Evolutionary conservation across 495 filamentous ascomycete species (phyloP).

Genomic region (Penicillium paxilli): DNA sequence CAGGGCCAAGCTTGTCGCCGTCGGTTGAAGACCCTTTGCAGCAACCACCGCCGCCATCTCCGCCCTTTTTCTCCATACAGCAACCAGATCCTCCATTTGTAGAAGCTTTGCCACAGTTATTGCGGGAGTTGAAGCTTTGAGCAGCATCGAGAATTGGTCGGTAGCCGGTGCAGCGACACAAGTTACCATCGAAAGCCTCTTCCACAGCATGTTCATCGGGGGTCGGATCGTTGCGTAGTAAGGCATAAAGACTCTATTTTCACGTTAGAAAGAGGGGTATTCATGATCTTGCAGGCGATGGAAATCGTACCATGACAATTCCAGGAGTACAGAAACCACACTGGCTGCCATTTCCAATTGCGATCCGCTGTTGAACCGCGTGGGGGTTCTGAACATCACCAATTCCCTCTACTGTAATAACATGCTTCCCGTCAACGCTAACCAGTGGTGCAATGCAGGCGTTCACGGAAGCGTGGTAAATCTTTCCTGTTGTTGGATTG

Average conservation of each 20-base stretch:
- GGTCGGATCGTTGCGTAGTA: constrained; percentile 65
- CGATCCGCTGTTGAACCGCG: constrained; percentile 88
- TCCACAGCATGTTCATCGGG: constrained; percentile 31
- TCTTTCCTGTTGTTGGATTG: constrained; percentile 84
- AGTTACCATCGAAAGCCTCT: constrained; percentile 71
- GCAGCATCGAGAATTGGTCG: constrained; percentile 92
- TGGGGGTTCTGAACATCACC: constrained; percentile 86
- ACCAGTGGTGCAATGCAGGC: constrained; percentile 91
- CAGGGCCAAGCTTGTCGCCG: constrained; percentile 12
- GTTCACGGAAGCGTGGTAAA: constrained; percentile 92
- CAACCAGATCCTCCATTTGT: constrained; percentile 53
- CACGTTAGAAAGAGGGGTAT: background rate
- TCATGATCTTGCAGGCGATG: background rate
- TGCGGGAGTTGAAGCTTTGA: constrained; percentile 49
- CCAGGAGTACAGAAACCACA: constrained; percentile 93
- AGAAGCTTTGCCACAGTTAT: constrained; percentile 42
- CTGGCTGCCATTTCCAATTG: constrained; percentile 59
- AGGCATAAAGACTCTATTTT: constrained; percentile 42
- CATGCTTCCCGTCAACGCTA: constrained; percentile 95
- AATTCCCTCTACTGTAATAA: constrained; percentile 98
- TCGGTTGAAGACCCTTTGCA: constrained; percentile 32
- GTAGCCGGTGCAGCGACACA: constrained; percentile 96
- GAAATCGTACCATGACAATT: constrained; percentile 77
- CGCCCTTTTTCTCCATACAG: constrained; percentile 53
- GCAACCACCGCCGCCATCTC: constrained; percentile 28